Base-by-base conservation (phyloP, 2,329 filamentous ascomycete genomes). In the Phialocephala sp. region DNA sequence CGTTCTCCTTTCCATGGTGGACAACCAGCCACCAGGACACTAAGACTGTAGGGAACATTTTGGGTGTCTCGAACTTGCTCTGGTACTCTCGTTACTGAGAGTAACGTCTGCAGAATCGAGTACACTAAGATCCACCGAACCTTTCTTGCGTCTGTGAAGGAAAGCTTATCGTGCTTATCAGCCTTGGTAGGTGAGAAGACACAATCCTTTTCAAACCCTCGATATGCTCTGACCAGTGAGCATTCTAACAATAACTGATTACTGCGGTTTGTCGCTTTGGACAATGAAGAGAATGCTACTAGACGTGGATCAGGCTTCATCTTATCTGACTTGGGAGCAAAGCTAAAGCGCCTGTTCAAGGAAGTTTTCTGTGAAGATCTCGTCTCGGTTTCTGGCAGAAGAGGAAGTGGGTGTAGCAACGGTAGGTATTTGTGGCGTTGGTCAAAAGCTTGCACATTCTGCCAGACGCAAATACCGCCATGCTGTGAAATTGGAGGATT, bases 71-170 rank as follows among this genome's bases (percentile, higher is more conserved):
- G 81, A 35, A 92, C 87, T 71, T 91, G 87, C 5, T 80, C 74
- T 0, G 91, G 89, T 0, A 85, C 80, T 39, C 84, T 80, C 0
- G 87, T 89, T 43, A 88, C 87, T 61, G 86, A 86, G 11, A 85
- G 83, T 1, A 95, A 82, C n/a, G 88, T 89, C 75, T 95, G 92
- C 64, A 92, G 84, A 3, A 87, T 84, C 20, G 87, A 84, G 72
- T 94, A 94, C 8, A 94, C 84, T 41, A 94, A 75, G 36, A 94
- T 85, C 91, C 91, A 95, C 45, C 91, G 84, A 18, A 93, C 85
- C 76, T 93, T 94, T 47, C 92, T 87, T 1, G 87, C 90, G 68
- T 94, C 91, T 9, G 84, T 80, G 12, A 87, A 78, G 0, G 85
- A 84, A 0, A 89, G 75, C 72, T 86, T 88, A 41, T 87, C 85